Conservation (phyloP, 73 alveolate species). For the Symbiodinium pilosum region DNA sequence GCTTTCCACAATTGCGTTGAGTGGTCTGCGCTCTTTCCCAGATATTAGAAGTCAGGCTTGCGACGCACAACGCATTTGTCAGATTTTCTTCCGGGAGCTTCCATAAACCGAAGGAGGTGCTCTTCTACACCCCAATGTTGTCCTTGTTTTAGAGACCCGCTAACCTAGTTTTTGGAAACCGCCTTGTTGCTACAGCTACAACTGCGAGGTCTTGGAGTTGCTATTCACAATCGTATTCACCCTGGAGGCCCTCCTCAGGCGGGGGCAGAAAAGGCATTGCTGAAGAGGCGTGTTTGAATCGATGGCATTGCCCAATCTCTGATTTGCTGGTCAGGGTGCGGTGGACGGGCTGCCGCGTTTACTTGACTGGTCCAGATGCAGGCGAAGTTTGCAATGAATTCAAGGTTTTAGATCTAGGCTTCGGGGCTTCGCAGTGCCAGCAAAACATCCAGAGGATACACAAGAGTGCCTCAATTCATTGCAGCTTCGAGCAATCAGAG, state of each 20-base stretch:
- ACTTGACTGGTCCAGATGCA: conserved; percentile 53
- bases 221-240: conserved; percentile 8
- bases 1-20: too few species aligned
- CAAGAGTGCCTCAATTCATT: too few species aligned
- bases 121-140: neutral
- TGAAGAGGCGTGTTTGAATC: neutral
- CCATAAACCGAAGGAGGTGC: neutral
- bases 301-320: too few species aligned
- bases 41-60: too few species aligned
- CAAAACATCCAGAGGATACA: too few species aligned
- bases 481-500: too few species aligned
- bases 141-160: neutral
- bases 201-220: conserved; percentile 29
- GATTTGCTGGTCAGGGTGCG: conserved; percentile 22
- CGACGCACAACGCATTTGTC: too few species aligned
- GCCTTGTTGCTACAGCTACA: neutral
- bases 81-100: neutral
- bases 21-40: too few species aligned
- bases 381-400: neutral
- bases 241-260: conserved; percentile 46
- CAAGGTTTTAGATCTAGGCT: neutral
- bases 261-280: too few species aligned
- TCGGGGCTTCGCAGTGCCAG: too few species aligned
- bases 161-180: neutral
- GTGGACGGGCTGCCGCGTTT: conserved; percentile 16